These are phyloP conservation scores for Penstemon eatonii DNA, from an alignment of 257 asterid species.

Conservation along the genomic window DNA sequence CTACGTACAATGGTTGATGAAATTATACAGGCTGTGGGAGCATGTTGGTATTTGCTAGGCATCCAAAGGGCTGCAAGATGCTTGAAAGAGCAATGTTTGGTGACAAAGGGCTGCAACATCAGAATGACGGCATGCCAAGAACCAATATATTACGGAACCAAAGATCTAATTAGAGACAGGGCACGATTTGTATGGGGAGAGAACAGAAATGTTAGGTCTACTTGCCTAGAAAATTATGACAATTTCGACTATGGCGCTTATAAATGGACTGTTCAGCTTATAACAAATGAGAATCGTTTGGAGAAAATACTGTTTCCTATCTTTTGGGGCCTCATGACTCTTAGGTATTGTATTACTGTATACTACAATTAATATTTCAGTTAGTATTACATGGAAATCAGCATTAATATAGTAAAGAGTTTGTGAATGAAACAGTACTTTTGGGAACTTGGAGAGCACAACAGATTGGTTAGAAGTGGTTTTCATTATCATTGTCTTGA, in stretches of 20 bases:
- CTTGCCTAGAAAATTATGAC: constrained; percentile 59
- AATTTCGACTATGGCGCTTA: constrained; percentile 76
- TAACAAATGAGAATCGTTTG: constrained; percentile 67
- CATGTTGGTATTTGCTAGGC: constrained; percentile 82
- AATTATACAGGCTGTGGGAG: constrained; percentile 67
- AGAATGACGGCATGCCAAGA: constrained; percentile 55
- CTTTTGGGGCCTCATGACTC: constrained; percentile 98
- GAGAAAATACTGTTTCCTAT: constrained; percentile 91
- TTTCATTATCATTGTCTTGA: constrained; percentile 84
- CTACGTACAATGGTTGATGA: no score
- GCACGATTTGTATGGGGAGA: constrained; percentile 66
- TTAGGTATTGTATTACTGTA: constrained; percentile 47
- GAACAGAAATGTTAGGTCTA: constrained; percentile 46
- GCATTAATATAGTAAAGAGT: no score
- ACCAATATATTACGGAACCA: constrained; percentile 56
- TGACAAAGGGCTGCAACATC: constrained; percentile 37
- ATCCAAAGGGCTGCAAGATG: constrained; percentile 70
- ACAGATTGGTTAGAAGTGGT: constrained; percentile 94
- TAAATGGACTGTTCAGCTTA: constrained; percentile 94
- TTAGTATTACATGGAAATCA: neutral
- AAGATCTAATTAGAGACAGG: constrained; percentile 40
- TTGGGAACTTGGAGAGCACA: constrained; percentile 94
- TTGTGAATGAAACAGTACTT: constrained; percentile 57
- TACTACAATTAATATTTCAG: no score
- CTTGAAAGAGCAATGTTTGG: constrained; percentile 48